Base-by-base conservation (phyloP, 768 basidiomycete species). In the Neoboletus brunneissimus region DNA sequence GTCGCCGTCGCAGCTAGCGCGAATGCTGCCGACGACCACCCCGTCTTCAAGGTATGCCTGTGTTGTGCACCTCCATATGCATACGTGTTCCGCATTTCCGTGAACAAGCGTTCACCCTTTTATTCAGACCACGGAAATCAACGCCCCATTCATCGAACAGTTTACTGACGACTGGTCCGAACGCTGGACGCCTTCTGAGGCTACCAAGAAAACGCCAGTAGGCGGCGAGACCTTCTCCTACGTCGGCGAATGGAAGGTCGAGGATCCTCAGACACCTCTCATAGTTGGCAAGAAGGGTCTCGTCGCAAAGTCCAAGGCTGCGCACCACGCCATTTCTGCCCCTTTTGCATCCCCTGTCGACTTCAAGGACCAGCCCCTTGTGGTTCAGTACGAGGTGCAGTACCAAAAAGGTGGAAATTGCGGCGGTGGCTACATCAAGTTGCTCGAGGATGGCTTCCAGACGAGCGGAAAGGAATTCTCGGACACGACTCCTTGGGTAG, bases 341-440 rank as follows among this genome's bases (percentile, higher is more conserved):
- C 89, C 94, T 13, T 94, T 99, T 75, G 64, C 75, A 15, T 71
- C 80, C 55, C 81, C 91, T 51, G 77, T 98, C 67, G 86, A 89
- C 79, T 91, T 95, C 77, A 81, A 80, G 64, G 76, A 83, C 55
- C 81, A 95, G 75, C 89, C 95, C 43, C 80, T 98, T 44, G 94
- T 98, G 62, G 88, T 98, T 20, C 94, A 97, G 71, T 99, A 99
- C 67, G 97, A 99, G 72, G 97, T 97, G 78, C 96, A 98, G 77
- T 94, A 97, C 74, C 95, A 99, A 80, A 94, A 98, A 76, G 95
- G 96, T 42, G 92, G 97, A 47, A 97, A 97, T 76, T 98, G 97
- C 67, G 97, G 97, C 74, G 97, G 97, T 78, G 97, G 97, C 38
- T 99, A 99, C 77, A 77, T 98, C 78, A 99, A 98, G 76, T 86